Evolutionary conservation across 768 basidiomycete species (phyloP), one percentile per base, ranked within the genome.

Genomic region (Gymnopilus junonius): DNA sequence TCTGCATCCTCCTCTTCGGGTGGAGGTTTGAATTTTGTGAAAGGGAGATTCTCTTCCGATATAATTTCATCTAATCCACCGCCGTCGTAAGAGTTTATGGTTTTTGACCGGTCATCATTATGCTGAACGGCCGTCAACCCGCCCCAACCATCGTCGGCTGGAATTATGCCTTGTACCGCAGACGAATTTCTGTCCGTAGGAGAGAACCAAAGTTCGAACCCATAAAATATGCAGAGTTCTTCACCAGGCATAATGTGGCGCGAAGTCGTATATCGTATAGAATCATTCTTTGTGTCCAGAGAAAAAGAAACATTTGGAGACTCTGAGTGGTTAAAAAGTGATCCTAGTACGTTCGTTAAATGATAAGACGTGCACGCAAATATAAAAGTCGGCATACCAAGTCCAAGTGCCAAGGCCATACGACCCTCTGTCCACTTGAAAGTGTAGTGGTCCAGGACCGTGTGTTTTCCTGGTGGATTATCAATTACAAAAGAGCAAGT

Each of bases 201-300:
- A n/a, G 82, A 70, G 65, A 89, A 90, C 88, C 88, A 89, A 4
- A 89, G 80, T 21, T 83, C 83, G 62, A 85, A 85, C 2, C 87
- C 90, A 69, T 93, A 91, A 70, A 85, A 92, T 63, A 94, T 93
- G 69, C 87, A 91, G 12, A 94, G 81, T 72, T 95, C 93, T 68
- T 95, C 91, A 29, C 81, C 87, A 1, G 79, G 70, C 15, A 80
- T 63, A 31, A 95, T 76, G 23, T 79, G 70, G 6, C 85, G 84
- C 5, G 77, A 74, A 0, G 91, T 86, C 1, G 78, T 82, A 68
- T 88, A 94, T 60, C 77, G 79, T 64, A 94, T 92, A 8, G 86
- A 84, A 62, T 89, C 85, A 0, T 78, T 83, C 0, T 73, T 62
- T 0, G 74, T 62, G 63, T 92, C 86, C 15, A 89, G 71, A 0